phyloP scores from a whole-genome alignment of 2,329 filamentous ascomycete species.

The Arthrocladium fulminans region DNA sequence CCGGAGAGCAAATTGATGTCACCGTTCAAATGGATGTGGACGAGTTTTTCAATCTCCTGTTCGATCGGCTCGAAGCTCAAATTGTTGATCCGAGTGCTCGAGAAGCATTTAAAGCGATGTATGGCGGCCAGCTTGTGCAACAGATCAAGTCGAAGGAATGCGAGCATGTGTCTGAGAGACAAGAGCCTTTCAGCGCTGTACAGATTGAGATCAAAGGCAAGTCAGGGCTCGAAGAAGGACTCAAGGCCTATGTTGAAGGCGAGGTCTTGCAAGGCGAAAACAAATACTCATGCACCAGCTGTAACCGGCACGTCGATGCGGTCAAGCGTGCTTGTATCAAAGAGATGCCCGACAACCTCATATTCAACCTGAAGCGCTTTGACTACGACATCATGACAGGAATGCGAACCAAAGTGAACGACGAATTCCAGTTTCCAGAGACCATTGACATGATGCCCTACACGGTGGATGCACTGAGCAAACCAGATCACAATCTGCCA shows the following conservation, averaged over 20 bases:
- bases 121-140: constrained; percentile 82
- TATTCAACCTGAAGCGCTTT: constrained; percentile 74
- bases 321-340: constrained; percentile 90
- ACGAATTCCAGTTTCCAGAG: constrained; percentile 79
- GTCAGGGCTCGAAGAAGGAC: constrained; percentile 68
- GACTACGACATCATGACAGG: constrained; percentile 53
- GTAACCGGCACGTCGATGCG: constrained; percentile 80
- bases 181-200: constrained; percentile 87
- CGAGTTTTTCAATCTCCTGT: constrained; percentile 90
- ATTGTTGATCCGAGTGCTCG: constrained; percentile 60
- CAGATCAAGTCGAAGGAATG: constrained; percentile 96
- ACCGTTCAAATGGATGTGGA: constrained; percentile 95
- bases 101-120: constrained; percentile 68
- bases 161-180: constrained; percentile 78
- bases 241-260: constrained; percentile 90
- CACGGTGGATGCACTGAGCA: constrained; percentile 72
- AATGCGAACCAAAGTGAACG: constrained; percentile 86
- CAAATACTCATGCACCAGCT: constrained; percentile 93
- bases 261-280: constrained; percentile 97
- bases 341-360: constrained; percentile 84
- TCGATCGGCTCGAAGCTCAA: constrained; percentile 83
- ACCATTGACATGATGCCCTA: constrained; percentile 82
- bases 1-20: constrained; percentile 74
- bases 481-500: constrained; percentile 45
- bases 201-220: constrained; percentile 97